Base-by-base conservation (phyloP, 495 filamentous ascomycete species). In the Jackrogersella minutella region DNA sequence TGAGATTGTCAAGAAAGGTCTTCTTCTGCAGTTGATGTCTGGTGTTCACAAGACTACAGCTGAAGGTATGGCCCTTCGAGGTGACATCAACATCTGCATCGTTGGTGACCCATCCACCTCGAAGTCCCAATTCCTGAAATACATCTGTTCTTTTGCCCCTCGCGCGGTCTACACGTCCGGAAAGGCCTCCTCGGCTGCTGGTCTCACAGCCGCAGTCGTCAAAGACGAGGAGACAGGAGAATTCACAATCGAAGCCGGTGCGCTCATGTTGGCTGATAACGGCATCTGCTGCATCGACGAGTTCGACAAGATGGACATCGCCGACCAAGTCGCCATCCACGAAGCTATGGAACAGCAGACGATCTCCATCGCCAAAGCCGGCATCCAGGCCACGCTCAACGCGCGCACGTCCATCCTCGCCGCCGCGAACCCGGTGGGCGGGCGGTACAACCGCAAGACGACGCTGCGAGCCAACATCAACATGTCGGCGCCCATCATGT, bases 311-410 rank as follows among this genome's bases (percentile, higher is more conserved):
- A 99, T 99, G 95, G 95, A 99, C 72, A 91, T 99, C 52, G 86
- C 80, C 46, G 95, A 99, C 78, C 95, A 99, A 80, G 95, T 99
- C 44, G 95, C 95, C 65, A 98, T 99, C 77, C 95, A 99, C 86
- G 95, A 99, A 86, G 96, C 96, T 55, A 99, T 99, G 95, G 95
- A 99, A 85, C 95, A 99, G 79, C 95, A 99, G 80, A 99, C 95
- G 16, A 99, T 99, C 69, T 97, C 94, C 17, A 99, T 99, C 75
- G 95, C 95, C 61, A 99, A 99, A 74, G 95, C 95, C 3, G 95
- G 95, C 72, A 99, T 99, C 63, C 95, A 99, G 75, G 96, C 95
- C 2, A 99, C 95, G 0, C 88, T 99, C 37, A 99, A 98, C 70
- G 95, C 95, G 0, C 82, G 95, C 24, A 97, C 95, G 2, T 92